phyloP scores from a whole-genome alignment of 2,329 filamentous ascomycete species.

The Phialophora macrospora region DNA sequence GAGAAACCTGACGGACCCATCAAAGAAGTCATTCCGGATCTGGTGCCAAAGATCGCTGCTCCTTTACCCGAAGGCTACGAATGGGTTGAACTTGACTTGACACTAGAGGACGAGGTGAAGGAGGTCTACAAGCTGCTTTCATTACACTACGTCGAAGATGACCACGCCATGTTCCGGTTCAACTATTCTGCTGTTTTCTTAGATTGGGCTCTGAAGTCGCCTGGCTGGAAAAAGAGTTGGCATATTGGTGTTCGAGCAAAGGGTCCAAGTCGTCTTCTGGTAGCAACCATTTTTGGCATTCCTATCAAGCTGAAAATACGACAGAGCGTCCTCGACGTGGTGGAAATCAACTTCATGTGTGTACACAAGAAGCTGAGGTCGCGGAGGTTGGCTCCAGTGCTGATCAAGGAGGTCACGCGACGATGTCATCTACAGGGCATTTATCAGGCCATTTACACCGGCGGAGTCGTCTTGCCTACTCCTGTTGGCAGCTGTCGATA shows the following conservation, averaged over 20 bases:
- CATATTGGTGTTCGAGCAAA: slow-evolving; percentile 89
- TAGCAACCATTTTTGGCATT: slow-evolving; percentile 94
- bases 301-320: slow-evolving; percentile 83
- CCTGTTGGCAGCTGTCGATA: slow-evolving; percentile 93
- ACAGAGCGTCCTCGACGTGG: slow-evolving; percentile 73
- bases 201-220: slow-evolving; percentile 92
- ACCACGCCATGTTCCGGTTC: slow-evolving; percentile 96
- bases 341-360: slow-evolving; percentile 97
- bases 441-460: slow-evolving; percentile 96
- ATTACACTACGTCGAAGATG: slow-evolving; percentile 96
- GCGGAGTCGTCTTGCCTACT: slow-evolving; percentile 85
- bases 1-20: slow-evolving; percentile 79
- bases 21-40: slow-evolving; percentile 75
- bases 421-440: slow-evolving; percentile 84
- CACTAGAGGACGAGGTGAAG: slow-evolving; percentile 74
- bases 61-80: slow-evolving; percentile 82
- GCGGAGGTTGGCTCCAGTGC: slow-evolving; percentile 87
- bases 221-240: slow-evolving; percentile 92
- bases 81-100: slow-evolving; percentile 90
- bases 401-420: slow-evolving; percentile 97
- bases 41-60: slow-evolving; percentile 77
- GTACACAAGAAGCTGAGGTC: slow-evolving; percentile 96
- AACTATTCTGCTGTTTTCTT: slow-evolving; percentile 90
- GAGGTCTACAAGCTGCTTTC: slow-evolving; percentile 92
- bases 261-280: slow-evolving; percentile 76